phyloP scores from a whole-genome alignment of 805 yeast species.

The Wickerhamomyces kurtzmanii region DNA sequence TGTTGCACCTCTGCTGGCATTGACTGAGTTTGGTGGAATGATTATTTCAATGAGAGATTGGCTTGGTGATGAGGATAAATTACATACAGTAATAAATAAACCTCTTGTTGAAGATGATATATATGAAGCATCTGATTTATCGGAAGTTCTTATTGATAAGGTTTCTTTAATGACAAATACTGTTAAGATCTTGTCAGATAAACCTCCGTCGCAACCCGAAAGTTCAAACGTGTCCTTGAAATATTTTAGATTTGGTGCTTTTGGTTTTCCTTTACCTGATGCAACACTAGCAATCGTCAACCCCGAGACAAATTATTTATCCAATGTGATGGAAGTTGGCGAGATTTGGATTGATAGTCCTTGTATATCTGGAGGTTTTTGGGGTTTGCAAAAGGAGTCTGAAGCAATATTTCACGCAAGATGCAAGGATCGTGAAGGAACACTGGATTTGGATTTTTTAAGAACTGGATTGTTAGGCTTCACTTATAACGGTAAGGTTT shows the following conservation, averaged over 20 bases:
- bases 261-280: constrained; percentile 92
- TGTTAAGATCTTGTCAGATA: constrained; percentile 54
- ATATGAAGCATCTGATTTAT: constrained; percentile 31
- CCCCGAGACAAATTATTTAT: constrained; percentile 77
- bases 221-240: constrained; percentile 31
- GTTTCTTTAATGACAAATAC: constrained; percentile 64
- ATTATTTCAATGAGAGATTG: constrained; percentile 88
- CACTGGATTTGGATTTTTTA: constrained; percentile 66
- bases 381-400: constrained; percentile 62
- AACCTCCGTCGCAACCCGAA: constrained; percentile 39
- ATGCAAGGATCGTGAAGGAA: constrained; percentile 64
- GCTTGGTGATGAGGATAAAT: constrained; percentile 59
- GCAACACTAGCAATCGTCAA: constrained; percentile 90
- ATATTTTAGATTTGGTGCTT: constrained; percentile 71
- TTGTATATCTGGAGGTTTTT: constrained; percentile 82
- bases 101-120: constrained; percentile 28
- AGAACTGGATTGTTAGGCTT: constrained; percentile 91
- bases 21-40: constrained; percentile 95
- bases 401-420: constrained; percentile 73
- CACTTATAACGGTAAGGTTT: constrained; percentile 77
- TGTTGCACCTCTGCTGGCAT: constrained; percentile 79
- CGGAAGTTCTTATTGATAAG: constrained; percentile 65
- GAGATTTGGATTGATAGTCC: constrained; percentile 98
- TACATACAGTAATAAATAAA: constrained; percentile 38
- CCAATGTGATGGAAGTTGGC: constrained; percentile 74